Conservation (phyloP, 2,329 filamentous ascomycete genomes). For the Cladosporium halotolerans region DNA sequence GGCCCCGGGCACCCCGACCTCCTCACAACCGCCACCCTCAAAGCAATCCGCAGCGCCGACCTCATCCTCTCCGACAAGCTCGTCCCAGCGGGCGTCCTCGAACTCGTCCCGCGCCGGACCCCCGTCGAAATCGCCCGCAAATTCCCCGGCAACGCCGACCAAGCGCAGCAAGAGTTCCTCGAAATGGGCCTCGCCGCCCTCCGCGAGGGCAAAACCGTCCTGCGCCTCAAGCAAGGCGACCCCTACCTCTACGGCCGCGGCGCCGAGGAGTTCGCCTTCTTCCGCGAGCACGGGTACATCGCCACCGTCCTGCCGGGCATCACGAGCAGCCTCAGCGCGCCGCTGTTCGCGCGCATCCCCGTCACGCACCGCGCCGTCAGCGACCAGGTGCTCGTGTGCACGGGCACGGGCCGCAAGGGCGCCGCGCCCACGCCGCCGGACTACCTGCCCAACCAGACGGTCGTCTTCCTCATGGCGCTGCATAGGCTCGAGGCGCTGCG, state of each 20-base stretch:
- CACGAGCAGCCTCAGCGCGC: constrained; percentile 79
- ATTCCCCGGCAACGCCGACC: constrained; percentile 94
- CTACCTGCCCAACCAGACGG: constrained; percentile 69
- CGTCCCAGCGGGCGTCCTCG: constrained; percentile 75
- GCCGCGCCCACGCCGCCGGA: constrained; percentile 73
- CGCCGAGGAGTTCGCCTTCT: constrained; percentile 85
- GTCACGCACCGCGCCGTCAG: constrained; percentile 82
- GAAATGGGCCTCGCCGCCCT: constrained; percentile 67
- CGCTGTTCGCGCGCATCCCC: constrained; percentile 82
- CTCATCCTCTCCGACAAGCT: constrained; percentile 82
- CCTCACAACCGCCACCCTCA: constrained; percentile 74
- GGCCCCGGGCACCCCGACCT: constrained; percentile 91
- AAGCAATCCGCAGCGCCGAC: constrained; percentile 68
- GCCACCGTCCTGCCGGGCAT: constrained; percentile 75
- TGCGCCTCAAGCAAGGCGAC: constrained; percentile 92
- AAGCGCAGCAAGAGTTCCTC: constrained; percentile 84
- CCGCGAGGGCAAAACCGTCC: constrained; percentile 66
- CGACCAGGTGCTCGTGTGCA: constrained; percentile 93
- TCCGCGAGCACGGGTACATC: constrained; percentile 63
- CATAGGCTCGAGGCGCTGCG: constrained; percentile 75
- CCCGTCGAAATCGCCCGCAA: constrained; percentile 90
- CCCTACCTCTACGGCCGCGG: constrained; percentile 94
- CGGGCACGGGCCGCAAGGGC: constrained; percentile 88
- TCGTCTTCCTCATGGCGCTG: constrained; percentile 91
- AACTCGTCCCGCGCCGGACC: constrained; percentile 83